These are phyloP conservation scores for Tulasnella sp. DNA, from an alignment of 768 basidiomycete species.

Conservation along the genomic window DNA sequence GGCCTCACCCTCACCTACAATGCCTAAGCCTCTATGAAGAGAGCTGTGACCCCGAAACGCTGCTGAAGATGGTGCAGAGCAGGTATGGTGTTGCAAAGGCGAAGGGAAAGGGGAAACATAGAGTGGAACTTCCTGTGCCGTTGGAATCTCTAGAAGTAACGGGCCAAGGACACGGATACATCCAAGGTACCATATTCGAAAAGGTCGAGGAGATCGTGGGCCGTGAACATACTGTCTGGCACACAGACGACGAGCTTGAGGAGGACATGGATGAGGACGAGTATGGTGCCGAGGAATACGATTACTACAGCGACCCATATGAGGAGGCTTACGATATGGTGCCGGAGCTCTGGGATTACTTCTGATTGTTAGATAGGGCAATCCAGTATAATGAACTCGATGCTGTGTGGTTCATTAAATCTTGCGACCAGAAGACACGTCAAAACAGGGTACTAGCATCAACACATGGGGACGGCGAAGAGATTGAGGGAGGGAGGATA, in stretches of 20 bases:
- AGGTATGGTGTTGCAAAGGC: neutral
- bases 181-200: neutral
- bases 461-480: too few relatives aligned
- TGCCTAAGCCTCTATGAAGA: neutral
- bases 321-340: neutral
- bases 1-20: neutral
- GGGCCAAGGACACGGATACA: neutral
- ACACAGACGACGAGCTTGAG: neutral
- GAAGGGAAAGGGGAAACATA: neutral
- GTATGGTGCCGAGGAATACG: too few relatives aligned
- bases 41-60: neutral
- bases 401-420: too few relatives aligned
- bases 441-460: too few relatives aligned
- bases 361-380: too few relatives aligned
- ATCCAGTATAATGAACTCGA: too few relatives aligned
- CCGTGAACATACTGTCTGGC: neutral
- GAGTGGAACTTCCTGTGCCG: neutral
- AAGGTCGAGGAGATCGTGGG: neutral
- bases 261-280: too few relatives aligned
- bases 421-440: too few relatives aligned
- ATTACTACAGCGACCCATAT: neutral
- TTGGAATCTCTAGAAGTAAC: neutral
- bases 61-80: neutral
- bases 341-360: neutral
- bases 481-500: too few relatives aligned